phyloP scores from a whole-genome alignment of 2,329 filamentous ascomycete species.

The Penicillium janthinellum region DNA sequence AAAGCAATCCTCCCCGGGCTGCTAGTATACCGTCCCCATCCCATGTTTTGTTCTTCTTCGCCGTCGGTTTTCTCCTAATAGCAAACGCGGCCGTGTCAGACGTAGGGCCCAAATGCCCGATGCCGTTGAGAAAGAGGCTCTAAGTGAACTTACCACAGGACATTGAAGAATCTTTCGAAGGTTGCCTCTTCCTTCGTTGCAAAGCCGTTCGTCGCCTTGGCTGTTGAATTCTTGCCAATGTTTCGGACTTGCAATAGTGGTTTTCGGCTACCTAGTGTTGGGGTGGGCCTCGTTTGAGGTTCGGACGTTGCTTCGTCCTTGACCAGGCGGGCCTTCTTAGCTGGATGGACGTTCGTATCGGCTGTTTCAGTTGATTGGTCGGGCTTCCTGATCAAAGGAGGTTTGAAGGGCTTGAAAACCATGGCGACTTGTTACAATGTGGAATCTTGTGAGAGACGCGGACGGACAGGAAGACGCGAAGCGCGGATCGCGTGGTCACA shows the following conservation, averaged over 20 bases:
- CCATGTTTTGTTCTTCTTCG: slow-evolving; percentile 77
- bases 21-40: slow-evolving; percentile 70
- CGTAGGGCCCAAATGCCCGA: neutral
- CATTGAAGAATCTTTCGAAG: slow-evolving; percentile 49
- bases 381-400: slow-evolving; percentile 45
- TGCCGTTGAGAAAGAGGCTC: neutral
- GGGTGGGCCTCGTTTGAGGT: slow-evolving; percentile 10
- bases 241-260: slow-evolving; percentile 39
- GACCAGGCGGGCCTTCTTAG: slow-evolving; percentile 43
- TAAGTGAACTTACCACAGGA: slow-evolving; percentile 45
- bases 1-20: slow-evolving; percentile 59
- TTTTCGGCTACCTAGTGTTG: slow-evolving; percentile 26
- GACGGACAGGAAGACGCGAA: slow-evolving; percentile 17
- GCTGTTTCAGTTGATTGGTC: neutral
- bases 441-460: neutral
- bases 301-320: slow-evolving; percentile 20
- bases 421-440: slow-evolving; percentile 28
- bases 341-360: slow-evolving; percentile 22
- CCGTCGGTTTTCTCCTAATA: slow-evolving; percentile 65
- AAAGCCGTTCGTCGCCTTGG: slow-evolving; percentile 4
- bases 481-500: slow-evolving; percentile 26
- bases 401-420: slow-evolving; percentile 51
- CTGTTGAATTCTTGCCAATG: slow-evolving; percentile 13
- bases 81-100: neutral
- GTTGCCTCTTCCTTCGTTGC: slow-evolving; percentile 9